These are phyloP conservation scores for Lipomyces mesembrius DNA, from an alignment of 805 yeast species.

Conservation along the genomic window DNA sequence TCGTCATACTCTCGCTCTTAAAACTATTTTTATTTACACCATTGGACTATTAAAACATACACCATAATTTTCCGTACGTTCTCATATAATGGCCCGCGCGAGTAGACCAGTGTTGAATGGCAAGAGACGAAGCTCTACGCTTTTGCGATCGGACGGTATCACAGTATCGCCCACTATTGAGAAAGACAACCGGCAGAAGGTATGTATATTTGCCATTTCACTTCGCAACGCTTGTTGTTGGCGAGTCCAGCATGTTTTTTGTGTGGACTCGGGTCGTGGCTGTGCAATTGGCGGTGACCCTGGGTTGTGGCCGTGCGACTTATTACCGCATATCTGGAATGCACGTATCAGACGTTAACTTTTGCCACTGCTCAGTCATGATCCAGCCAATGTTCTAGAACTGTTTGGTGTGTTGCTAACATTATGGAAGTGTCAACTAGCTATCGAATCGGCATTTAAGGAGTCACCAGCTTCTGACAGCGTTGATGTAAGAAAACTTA, in stretches of 20 bases:
- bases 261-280: background rate
- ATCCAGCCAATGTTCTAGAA: background rate
- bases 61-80: background rate
- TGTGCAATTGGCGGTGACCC: background rate
- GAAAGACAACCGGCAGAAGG: slow-evolving; percentile 20
- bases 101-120: slow-evolving; percentile 10
- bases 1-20: slow-evolving; percentile 38
- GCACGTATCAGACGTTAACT: no score
- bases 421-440: background rate
- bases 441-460: background rate
- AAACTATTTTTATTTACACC: background rate
- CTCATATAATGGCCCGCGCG: background rate
- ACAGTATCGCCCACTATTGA: slow-evolving; percentile 8
- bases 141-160: background rate
- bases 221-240: background rate
- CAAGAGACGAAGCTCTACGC: slow-evolving; percentile 21
- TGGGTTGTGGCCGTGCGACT: background rate
- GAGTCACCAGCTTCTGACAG: background rate
- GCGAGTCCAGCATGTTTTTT: background rate
- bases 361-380: background rate
- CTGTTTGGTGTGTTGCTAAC: background rate
- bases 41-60: background rate
- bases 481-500: slow-evolving; percentile 11
- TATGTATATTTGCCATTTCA: background rate
- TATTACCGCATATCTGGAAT: no score